Base-by-base conservation (phyloP, 148 eudicot species). In the Cornus kousa region DNA sequence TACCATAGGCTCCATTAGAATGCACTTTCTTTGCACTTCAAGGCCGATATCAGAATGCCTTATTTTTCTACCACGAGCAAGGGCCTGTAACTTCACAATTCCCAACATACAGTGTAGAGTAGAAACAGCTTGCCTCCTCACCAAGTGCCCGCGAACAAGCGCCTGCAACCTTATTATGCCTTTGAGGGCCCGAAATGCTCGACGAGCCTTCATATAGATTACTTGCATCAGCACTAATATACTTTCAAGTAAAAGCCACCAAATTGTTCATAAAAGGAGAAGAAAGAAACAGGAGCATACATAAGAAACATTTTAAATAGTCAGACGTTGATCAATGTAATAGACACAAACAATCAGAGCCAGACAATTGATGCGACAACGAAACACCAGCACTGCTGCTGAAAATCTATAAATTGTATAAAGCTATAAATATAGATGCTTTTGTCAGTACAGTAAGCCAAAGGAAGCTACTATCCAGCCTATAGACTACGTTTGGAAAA, bases 161-260 rank as follows among this genome's bases (percentile, higher is more conserved):
- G 91, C 91, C 77, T 89, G 91, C 78, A 89, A 83, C 87, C 89
- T 85, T 83, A 89, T 89, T 66, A 89, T 89, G 73, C 91, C 91
- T 85, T 83, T 89, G 74, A 89, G 78, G 23, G 89, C 89, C 87
- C 86, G 84, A 78, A 89, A 89, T 64, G 89, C 91, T 46, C 91
- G 89, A 14, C 89, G 89, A 66, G 91, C 91, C 91, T 89, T 71
- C 82, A 85, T 9, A 87, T n/a, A 68, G 80, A 48, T 79, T 17
- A 57, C 69, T 76, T n/a, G 84, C 64, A 73, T 79, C 68, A 82
- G 74, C 1, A 20, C 1, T 1, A 13, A 13, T 22, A 71, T 71
- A 28, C 0, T 69, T 5, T 35, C 19, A 35, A n/a, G 48, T 71
- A 40, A 43, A 40, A 69, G 31, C 67, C 28, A 28, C 0, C 37